Base-by-base conservation (phyloP, 2,329 filamentous ascomycete species). In the Aspergillus persii region DNA sequence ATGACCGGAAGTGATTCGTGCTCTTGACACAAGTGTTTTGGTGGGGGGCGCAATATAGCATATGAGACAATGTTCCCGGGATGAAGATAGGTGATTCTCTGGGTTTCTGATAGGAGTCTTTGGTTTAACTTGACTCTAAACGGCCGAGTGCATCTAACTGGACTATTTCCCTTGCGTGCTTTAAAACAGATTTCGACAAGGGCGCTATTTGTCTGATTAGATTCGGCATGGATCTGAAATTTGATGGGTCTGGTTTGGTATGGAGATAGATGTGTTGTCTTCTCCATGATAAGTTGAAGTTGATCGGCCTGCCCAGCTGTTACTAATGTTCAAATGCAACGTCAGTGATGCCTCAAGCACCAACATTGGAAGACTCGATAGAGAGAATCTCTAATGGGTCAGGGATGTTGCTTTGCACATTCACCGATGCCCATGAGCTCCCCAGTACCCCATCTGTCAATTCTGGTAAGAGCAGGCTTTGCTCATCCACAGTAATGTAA, bases 81-180 rank as follows among this genome's bases (percentile, higher is more conserved):
- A 66, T 85, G 83, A 39, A 81, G 69, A 63, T 79, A 85, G 1
- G 83, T 86, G 49, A 84, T 70, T 64, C 81, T 84, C 55, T 85
- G 83, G 4, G 82, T 71, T 8, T 80, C 73, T 50, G 76, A 72
- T 6, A 76, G 58, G 12, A 61, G 61, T 33, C 60, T 63, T 48
- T 66, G 63, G 30, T 44, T 44, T 12, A 73, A 48, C 9, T 59
- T 55, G 26, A 69, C 52, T 6, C 53, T 36, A 39, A 74, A 67
- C 4, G 46, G 31, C n/a, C 50, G n/a, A 11, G 65, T 41, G 6
- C 36, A 41, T 41, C 36, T 12, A n/a, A 41, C 8, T n/a, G 15
- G 36, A 12, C 36, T n/a, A 7, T n/a, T 15, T 41, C 36, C 12
- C n/a, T 41, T 41, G 11, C 36, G 36, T n/a, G n/a, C 36, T n/a